Percentiles rank a stretch among this genome's conserved stretches.
Conservation (phyloP, 2,329 filamentous ascomycete genomes). For the Ophiosphaerella korrae region DNA sequence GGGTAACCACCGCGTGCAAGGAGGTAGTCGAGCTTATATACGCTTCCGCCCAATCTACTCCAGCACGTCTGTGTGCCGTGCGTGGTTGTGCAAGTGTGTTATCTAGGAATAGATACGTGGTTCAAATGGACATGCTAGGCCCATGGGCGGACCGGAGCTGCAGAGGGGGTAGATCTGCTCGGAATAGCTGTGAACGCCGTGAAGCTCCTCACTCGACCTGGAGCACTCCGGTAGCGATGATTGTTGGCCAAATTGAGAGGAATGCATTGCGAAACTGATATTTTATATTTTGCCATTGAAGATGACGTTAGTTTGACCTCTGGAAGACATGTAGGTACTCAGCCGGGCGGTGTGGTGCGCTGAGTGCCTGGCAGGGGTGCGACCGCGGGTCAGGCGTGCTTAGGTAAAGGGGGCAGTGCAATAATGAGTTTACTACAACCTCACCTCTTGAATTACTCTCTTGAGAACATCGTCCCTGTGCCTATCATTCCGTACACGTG, state of each 20-base stretch:
- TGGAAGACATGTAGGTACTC: conserved; percentile 29
- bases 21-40: conserved; percentile 5
- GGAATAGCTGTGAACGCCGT: conserved; percentile 13
- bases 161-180: conserved; percentile 8
- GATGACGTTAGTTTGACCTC: conserved; percentile 1
- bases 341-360: conserved; percentile 13
- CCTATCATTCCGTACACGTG: too few species aligned
- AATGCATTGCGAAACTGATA: neutral
- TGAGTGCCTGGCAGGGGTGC: conserved; percentile 3
- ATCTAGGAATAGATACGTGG: conserved; percentile 6
- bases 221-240: conserved; percentile 14
- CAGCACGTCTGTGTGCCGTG: conserved; percentile 1
- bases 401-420: conserved; percentile 30
- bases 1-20: neutral
- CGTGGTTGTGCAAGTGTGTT: neutral
- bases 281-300: conserved; percentile 1
- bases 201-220: conserved; percentile 7
- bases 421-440: too few species aligned
- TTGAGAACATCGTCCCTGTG: too few species aligned
- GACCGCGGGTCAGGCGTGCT: conserved; percentile 19
- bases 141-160: conserved; percentile 5
- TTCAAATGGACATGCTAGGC: neutral
- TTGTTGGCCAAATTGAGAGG: neutral
- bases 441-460: too few species aligned
- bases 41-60: neutral